Evolutionary conservation across 23 red algal genomes (phyloP), one percentile per base, ranked within the genome.

Genomic region (Gracilaria domingensis): DNA sequence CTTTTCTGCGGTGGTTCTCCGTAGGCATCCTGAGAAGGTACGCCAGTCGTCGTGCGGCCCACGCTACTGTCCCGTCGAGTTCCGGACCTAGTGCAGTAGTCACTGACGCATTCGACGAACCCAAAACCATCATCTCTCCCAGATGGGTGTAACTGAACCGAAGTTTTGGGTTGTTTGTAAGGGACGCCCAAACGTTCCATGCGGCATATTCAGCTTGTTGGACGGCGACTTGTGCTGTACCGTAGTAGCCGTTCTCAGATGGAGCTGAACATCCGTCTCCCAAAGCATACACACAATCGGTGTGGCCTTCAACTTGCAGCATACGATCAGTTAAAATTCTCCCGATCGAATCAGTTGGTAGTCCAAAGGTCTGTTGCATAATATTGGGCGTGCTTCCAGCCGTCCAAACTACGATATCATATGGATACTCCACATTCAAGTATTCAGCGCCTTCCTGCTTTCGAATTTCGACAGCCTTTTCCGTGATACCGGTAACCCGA

Each of bases 61-160:
- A 90, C 25, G 97, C 97, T 8, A 89, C 29, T 24, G 35, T 55
- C 5, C 97, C 97, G 61, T 88, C 87, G 18, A 98, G 91, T 51
- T 91, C 92, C 6, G 93, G 36, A 4, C 90, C 88, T 33, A 79
- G 80, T 28, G 89, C 79, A 74, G 93, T 83, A 33, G 93, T 75
- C 7, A 96, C 90, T 18, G 74, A 79, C 26, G 89, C 97, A 67
- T 92, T 82, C 25, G 74, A 33, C 35, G 90, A 62, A 13, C 97
- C 97, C 42, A 99, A 88, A 33, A 93, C 83, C 88, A 99, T 69
- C 93, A 99, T 95, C 60, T 99, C 97, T 20, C 97, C 97, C 61
- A 99, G 84, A 78, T 99, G 88, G 71, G 93, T 72, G 79, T 99
- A 96, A 36, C 58, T 75, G 81, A 87, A 99, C 29, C 60, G 57